Base-by-base conservation (phyloP, 306 rosid species). In the Astragalus glycyphyllos region DNA sequence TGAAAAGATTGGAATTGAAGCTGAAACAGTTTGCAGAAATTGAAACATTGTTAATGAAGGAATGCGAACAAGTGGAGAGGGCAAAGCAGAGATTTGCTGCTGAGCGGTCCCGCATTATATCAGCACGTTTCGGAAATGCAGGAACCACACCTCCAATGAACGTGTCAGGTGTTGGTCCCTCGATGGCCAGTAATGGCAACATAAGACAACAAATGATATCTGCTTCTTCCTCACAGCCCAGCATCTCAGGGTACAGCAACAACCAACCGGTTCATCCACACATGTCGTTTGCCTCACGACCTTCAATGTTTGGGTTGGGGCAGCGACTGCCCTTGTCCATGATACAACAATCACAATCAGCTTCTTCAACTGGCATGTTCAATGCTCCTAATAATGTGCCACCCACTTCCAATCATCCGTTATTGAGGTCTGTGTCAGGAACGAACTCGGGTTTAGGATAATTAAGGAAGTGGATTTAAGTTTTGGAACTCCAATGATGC, bases 21-120 rank as follows among this genome's bases (percentile, higher is more conserved):
- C 84, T 95, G 79, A 91, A 95, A 86, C 99, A 95, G 76, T 95
- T 95, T 78, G 99, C 97, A 15, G 99, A 95, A 86, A 88, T 95
- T 69, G 99, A 95, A 82, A 91, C 99, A 11, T 83, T 87, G 42
- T 82, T 95, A 78, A 89, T 91, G 99, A 95, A 95, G 77, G 99
- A 95, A 81, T 91, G 97, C 0, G 99, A 95, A 65, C 97, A 95
- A 84, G 85, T 91, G 69, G 99, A 91, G 81, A 89, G 88, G 85
- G 62, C 92, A 17, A 85, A 91, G 80, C 96, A 91, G 80, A 87
- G 99, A 76, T 72, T 83, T 84, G 85, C 73, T n/a, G 86, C 86
- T 20, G 99, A 95, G 51, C 91, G 99, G 59, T 61, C 91, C 35
- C 88, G 96, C 17, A 13, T 86, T 60, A 59, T 89, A 54, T 89